Conservation (phyloP, 192 early-diverging fungal genomes). For the Backusella sp. region DNA sequence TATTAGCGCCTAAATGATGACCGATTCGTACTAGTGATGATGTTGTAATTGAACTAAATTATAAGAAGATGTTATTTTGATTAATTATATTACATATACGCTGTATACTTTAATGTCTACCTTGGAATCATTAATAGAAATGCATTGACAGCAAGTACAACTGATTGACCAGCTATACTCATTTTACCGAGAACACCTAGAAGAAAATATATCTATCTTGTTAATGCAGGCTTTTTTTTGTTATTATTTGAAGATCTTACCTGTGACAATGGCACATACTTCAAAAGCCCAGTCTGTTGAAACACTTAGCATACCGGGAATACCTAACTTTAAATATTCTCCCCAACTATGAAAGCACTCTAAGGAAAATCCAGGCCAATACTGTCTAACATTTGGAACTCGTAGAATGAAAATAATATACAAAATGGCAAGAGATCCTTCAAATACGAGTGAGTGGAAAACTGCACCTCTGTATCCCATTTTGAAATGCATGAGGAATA, state of each 20-base stretch:
- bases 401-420: conserved; percentile 18
- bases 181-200: conserved; percentile 27
- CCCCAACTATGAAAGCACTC: conserved; percentile 18
- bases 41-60: conserved; percentile 21
- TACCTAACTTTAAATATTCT: conserved; percentile 26
- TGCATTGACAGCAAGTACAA: conserved; percentile 15
- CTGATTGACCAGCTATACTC: conserved; percentile 29
- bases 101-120: neutral
- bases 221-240: neutral
- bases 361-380: conserved; percentile 23
- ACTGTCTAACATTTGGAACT: conserved; percentile 4
- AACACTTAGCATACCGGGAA: conserved; percentile 34
- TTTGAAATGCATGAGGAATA: conserved; percentile 14
- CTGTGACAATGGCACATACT: conserved; percentile 32
- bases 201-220: neutral
- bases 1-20: conserved; percentile 27
- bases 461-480: conserved; percentile 20
- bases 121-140: conserved; percentile 34
- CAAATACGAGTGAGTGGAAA: neutral
- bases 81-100: neutral
- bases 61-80: neutral
- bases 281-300: conserved; percentile 37
- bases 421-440: neutral
- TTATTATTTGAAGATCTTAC: neutral
- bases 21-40: conserved; percentile 21